These are phyloP conservation scores for Aspergillus wentii DNA, from an alignment of 495 filamentous ascomycete species.

Conservation along the genomic window DNA sequence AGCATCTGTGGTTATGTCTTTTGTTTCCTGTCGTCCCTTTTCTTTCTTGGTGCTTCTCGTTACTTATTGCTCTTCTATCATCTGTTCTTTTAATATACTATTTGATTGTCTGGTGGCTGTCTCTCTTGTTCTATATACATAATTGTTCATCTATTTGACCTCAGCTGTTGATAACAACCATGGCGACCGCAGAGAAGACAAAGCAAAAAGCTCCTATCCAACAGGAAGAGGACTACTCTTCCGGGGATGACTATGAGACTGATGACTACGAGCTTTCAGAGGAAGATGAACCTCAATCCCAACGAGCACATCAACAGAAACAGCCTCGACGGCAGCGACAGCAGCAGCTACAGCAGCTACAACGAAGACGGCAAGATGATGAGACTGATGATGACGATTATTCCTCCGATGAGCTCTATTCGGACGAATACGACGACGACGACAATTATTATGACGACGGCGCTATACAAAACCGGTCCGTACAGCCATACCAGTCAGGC, in stretches of 20 bases:
- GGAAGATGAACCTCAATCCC: slow-evolving; percentile 30
- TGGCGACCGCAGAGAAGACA: slow-evolving; percentile 38
- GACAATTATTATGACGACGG: slow-evolving; percentile 22
- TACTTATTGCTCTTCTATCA: no score
- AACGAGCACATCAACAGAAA: slow-evolving; percentile 5
- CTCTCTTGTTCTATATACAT: no score
- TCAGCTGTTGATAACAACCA: slow-evolving; percentile 16
- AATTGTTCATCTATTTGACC: no score
- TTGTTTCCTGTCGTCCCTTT: no score
- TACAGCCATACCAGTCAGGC: slow-evolving; percentile 38
- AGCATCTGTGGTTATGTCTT: no score
- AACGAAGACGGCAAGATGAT: not conserved
- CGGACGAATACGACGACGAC: slow-evolving; percentile 40
- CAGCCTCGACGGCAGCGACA: slow-evolving; percentile 16
- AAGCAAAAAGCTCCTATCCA: slow-evolving; percentile 21
- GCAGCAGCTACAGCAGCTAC: slow-evolving; percentile 22
- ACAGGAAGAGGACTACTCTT: slow-evolving; percentile 35
- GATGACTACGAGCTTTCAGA: slow-evolving; percentile 26
- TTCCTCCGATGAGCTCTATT: slow-evolving; percentile 40
- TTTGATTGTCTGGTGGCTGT: no score
- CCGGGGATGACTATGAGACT: slow-evolving; percentile 35
- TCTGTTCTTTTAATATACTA: no score
- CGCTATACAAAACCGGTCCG: slow-evolving; percentile 19
- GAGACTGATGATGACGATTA: slow-evolving; percentile 16
- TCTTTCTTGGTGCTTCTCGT: no score